phyloP scores from a whole-genome alignment of 164 flowering plant species.

The Vitis cinerea region DNA sequence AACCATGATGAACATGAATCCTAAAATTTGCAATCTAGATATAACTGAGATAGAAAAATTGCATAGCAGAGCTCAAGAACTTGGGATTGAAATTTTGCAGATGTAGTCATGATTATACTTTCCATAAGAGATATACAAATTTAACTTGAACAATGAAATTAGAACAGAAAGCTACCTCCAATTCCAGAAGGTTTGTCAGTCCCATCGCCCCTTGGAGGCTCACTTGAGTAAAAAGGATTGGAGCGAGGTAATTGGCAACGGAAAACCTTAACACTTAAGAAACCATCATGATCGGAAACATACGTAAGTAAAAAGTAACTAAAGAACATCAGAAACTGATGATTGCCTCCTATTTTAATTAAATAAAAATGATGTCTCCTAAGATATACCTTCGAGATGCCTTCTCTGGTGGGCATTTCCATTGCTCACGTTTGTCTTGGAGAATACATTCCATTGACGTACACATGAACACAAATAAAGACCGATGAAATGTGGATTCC shows the following conservation, averaged over 20 bases:
- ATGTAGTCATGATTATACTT: neutral
- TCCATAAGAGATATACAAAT: neutral
- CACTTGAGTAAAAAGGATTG: constrained; percentile 75
- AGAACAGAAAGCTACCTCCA: constrained; percentile 52
- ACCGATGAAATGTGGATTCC: constrained; percentile 77
- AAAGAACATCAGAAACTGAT: neutral
- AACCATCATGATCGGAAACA: constrained; percentile 22
- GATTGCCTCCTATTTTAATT: no score
- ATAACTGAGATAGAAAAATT: neutral
- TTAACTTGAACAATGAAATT: neutral
- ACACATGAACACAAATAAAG: constrained; percentile 82
- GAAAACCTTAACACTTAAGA: constrained; percentile 84
- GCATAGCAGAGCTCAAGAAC: neutral
- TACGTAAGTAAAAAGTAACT: neutral
- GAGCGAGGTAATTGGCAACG: constrained; percentile 72
- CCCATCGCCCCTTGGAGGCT: constrained; percentile 56
- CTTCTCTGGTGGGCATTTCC: constrained; percentile 56
- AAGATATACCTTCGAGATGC: constrained; percentile 60
- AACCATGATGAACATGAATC: neutral
- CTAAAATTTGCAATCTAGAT: neutral
- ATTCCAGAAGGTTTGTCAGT: constrained; percentile 42
- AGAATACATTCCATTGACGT: constrained; percentile 79
- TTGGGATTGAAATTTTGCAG: neutral
- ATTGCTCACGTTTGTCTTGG: constrained; percentile 81
- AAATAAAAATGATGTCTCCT: neutral